Percentiles rank a stretch among this genome's conserved stretches.
These are phyloP conservation scores for Barnettozyma salicaria DNA, from an alignment of 805 yeast species.

Conservation along the genomic window DNA sequence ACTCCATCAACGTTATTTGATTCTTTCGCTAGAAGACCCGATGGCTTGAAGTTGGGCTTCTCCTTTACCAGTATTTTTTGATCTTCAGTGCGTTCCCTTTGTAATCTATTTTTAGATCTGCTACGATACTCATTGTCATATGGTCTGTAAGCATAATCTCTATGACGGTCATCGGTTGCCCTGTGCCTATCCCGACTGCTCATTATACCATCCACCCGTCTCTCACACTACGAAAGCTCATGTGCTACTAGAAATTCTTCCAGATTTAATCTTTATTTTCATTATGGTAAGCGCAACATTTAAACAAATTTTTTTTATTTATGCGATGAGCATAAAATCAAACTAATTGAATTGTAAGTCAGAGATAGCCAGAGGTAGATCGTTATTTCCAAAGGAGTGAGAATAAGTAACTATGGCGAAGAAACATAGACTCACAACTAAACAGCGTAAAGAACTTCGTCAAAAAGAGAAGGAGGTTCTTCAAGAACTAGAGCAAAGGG, in stretches of 20 bases:
- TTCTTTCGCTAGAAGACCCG: conserved; percentile 39
- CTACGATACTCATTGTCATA: neutral
- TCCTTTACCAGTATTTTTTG: conserved; percentile 9
- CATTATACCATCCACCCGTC: neutral
- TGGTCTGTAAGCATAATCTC: neutral
- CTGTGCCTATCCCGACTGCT: neutral
- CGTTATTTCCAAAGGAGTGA: too few relatives aligned
- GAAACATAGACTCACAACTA: conserved; percentile 27
- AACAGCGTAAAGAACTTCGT: conserved; percentile 35
- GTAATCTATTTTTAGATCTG: neutral
- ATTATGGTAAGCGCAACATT: too few relatives aligned
- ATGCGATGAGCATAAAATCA: too few relatives aligned
- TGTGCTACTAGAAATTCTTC: too few relatives aligned
- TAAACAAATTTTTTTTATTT: too few relatives aligned
- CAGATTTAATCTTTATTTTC: too few relatives aligned
- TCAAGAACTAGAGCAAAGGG: conserved; percentile 41
- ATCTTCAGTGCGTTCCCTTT: neutral
- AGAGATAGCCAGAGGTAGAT: too few relatives aligned
- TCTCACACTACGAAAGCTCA: too few relatives aligned
- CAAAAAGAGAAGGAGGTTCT: conserved; percentile 32
- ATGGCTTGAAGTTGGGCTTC: conserved; percentile 34
- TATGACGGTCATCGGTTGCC: neutral
- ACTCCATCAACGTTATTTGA: conserved; percentile 31
- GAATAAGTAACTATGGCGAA: conserved; percentile 31
- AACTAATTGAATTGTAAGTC: too few relatives aligned